phyloP scores from a whole-genome alignment of 139 green algal species.

The Chlorella sp. region DNA sequence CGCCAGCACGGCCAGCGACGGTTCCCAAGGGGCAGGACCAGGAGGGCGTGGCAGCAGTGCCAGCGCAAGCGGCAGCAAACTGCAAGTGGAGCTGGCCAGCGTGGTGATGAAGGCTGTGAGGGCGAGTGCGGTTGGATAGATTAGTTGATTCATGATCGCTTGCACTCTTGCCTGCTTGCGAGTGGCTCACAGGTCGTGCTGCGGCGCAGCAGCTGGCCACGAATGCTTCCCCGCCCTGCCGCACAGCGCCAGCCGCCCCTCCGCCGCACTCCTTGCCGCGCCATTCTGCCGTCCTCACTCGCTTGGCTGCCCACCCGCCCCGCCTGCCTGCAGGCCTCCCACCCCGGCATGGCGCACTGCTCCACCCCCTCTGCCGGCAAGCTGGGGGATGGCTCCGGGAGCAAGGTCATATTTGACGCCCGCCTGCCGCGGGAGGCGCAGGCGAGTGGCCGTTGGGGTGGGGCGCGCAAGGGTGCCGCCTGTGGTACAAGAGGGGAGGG shows the following conservation, averaged over 20 bases:
- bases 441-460: not conserved
- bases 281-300: not conserved
- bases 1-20: not conserved
- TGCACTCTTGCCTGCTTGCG: too few species aligned
- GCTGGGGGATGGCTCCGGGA: slow-evolving; percentile 40
- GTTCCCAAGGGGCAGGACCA: not conserved
- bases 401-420: slow-evolving; percentile 31
- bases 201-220: too few species aligned
- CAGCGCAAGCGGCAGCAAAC: not conserved
- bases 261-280: not conserved
- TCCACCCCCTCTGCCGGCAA: slow-evolving; percentile 41
- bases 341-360: not conserved
- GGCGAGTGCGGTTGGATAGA: not conserved
- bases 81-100: slow-evolving; percentile 26
- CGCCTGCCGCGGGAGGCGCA: slow-evolving; percentile 23
- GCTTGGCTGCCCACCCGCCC: not conserved
- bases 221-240: not conserved
- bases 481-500: not conserved
- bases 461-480: not conserved
- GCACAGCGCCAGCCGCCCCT: not conserved
- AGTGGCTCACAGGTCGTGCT: too few species aligned
- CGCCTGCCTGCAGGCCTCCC: not conserved
- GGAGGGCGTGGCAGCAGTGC: slow-evolving; percentile 2
- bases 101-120: slow-evolving; percentile 57
- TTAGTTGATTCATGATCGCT: too few species aligned